Base-by-base conservation (phyloP, 179 eudicot species). In the Beta lomatogona region DNA sequence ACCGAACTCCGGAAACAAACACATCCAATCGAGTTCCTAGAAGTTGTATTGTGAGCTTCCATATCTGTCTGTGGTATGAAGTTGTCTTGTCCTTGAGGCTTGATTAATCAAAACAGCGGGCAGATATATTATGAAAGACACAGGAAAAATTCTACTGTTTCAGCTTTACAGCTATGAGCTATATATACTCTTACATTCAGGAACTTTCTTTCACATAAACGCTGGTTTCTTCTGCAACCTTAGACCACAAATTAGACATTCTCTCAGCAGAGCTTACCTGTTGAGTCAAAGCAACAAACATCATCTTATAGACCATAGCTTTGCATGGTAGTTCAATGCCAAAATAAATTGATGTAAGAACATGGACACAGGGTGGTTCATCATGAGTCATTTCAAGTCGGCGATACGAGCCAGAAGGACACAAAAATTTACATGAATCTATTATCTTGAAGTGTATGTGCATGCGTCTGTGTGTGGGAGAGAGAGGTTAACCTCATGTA, bases 211-310 rank as follows among this genome's bases (percentile, higher is more conserved):
- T 87, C 57, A 78, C 88, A 78, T 91, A 91, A 64, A 84, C 88
- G 76, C 87, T 86, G n/a, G 99, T 92, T 82, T 91, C 96, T 85
- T 91, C 94, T 54, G 90, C 95, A 77, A 91, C 92, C 80, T 86
- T 91, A 18, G 91, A 73, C 99, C 99, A 96, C 84, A 92, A 91
- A 79, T 78, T 83, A 58, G 89, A 92, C 85, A 94, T 89, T 86
- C 92, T 96, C 88, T 94, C 97, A 11, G 87, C 86, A 72, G 91
- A 96, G 73, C 80, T 75, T 58, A 91, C 97, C 99, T 96, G 91
- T 68, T 61, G 74, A 82, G 65, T 19, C 79, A 79, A 19, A 44
- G 55, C 22, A 78, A 76, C 46, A 82, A 65, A 71, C 36, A 66
- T 25, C 71, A n/a, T 73, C 31, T 69, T 31, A 36, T 36, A 57